Base-by-base conservation (phyloP, 805 yeast species). In the Brettanomyces bruxellensis region DNA sequence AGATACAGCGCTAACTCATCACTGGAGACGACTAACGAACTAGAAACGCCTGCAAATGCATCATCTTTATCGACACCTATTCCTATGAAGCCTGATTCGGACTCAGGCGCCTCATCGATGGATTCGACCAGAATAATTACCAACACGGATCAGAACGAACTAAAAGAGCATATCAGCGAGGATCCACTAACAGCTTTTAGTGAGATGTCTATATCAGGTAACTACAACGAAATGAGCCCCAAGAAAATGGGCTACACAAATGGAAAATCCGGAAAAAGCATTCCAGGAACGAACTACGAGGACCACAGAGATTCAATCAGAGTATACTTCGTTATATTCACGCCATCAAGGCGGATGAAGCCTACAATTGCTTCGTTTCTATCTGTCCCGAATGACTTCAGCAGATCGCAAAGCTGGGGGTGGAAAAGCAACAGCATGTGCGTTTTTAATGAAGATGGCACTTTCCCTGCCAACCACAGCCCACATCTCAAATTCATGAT, bases 351-450 rank as follows among this genome's bases (percentile, higher is more conserved):
- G 46, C 65, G 68, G 46, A 60, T 63, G 2, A 71, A 65, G 52
- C 66, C 76, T 0, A 64, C 72, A 1, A 61, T 75, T 44, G 75
- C 80, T 1, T 70, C 80, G 28, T 77, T 76, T 53, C 61, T 74
- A n/a, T 74, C 79, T 3, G 68, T 73, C n/a, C 81, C 81, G 0
- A 76, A 75, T 49, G 60, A 65, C 46, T 76, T 76, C 55, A 73
- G 71, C 43, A 67, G 68, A 43, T 70, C 78, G 1, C 81, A 77
- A 56, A 73, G 79, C 50, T 76, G 82, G 82, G 81, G 82, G 0
- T 76, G 82, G 82, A 76, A 75, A 48, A 72, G 78, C 50, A 72
- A 70, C 44, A 72, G 75, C 41, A 69, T 76, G 73, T 75, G 78
- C 45, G 62, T 71, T 3, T 74, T 75, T 52, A 68, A 72, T 43